Base-by-base conservation (phyloP, 805 yeast species). In the Myxozyma monticola region DNA sequence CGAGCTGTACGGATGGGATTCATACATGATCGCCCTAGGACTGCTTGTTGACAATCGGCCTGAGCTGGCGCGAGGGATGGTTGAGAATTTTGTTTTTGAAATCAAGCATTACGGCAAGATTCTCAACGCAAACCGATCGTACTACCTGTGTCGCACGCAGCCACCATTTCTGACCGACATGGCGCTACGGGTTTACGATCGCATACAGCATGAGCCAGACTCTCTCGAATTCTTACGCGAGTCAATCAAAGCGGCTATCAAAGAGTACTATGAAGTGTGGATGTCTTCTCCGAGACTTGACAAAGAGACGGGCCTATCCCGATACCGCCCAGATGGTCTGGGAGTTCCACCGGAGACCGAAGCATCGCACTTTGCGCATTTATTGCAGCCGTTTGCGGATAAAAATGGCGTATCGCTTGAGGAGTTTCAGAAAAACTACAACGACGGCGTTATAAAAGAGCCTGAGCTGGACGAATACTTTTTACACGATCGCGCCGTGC, bases 341-440 rank as follows among this genome's bases (percentile, higher is more conserved):
- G 97, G 98, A n/a, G 80, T 91, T 36, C 98, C 99, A 4, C 97
- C 97, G 4, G 99, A 91, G 66, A 90, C 97, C 0, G 99, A 91
- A 67, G 74, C 89, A 0, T 81, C 88, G 1, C 99, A 93, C 71
- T 91, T 91, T 64, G 78, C 80, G 58, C 75, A 84, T 2, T 76
- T 89, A 10, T 71, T 91, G 59, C 63, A 68, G 43, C 89, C 91
- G 2, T 88, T 78, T 63, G 81, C 85, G 33, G 69, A 76, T 42
- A 88, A 87, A 65, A 71, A 86, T 64, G 68, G 75, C 2, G 63
- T 81, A 7, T 47, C 80, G 0, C 66, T 83, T 42, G 83, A 79
- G 37, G 84, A 82, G 40, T 88, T 88, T 65, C 79, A 84, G 56
- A 68, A 75, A 38, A 73, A 75, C 62, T 93, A 91, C 71, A 88